phyloP scores from a whole-genome alignment of 192 early-diverging fungal genomes.

The Umbelopsis sp. region DNA sequence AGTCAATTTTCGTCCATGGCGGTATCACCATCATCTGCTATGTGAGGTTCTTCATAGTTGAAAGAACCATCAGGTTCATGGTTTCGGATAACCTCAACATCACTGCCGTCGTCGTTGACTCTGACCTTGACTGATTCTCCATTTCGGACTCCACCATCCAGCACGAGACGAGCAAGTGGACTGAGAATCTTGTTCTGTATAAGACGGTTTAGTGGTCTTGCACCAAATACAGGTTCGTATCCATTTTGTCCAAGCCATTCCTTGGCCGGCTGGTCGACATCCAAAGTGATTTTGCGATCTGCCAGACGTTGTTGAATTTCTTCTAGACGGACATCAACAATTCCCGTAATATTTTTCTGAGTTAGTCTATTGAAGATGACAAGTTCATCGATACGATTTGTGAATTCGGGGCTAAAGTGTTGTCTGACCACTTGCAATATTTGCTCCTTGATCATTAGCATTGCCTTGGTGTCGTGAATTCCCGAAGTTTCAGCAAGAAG shows the following conservation, averaged over 20 bases:
- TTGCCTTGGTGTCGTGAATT: constrained; percentile 34
- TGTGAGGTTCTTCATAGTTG: constrained; percentile 28
- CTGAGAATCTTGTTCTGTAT: constrained; percentile 72
- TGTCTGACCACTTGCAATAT: constrained; percentile 70
- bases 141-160: constrained; percentile 54
- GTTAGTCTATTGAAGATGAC: constrained; percentile 79
- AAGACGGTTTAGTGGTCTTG: constrained; percentile 87
- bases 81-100: constrained; percentile 35
- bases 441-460: constrained; percentile 55
- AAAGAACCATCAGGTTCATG: constrained; percentile 37
- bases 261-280: constrained; percentile 68
- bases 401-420: constrained; percentile 80
- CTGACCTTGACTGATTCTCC: constrained; percentile 45
- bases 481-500: constrained; percentile 55
- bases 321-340: constrained; percentile 73
- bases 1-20: constrained; percentile 29
- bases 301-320: constrained; percentile 72
- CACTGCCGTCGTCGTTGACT: constrained; percentile 26
- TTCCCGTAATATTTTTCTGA: constrained; percentile 65
- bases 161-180: constrained; percentile 51
- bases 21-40: constrained; percentile 30
- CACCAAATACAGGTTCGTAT: constrained; percentile 95
- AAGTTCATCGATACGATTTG: constrained; percentile 80
- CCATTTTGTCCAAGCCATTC: constrained; percentile 75
- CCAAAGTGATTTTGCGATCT: constrained; percentile 73